Conservation (phyloP, 2,329 filamentous ascomycete genomes). For the Pyrenochaeta sp. region DNA sequence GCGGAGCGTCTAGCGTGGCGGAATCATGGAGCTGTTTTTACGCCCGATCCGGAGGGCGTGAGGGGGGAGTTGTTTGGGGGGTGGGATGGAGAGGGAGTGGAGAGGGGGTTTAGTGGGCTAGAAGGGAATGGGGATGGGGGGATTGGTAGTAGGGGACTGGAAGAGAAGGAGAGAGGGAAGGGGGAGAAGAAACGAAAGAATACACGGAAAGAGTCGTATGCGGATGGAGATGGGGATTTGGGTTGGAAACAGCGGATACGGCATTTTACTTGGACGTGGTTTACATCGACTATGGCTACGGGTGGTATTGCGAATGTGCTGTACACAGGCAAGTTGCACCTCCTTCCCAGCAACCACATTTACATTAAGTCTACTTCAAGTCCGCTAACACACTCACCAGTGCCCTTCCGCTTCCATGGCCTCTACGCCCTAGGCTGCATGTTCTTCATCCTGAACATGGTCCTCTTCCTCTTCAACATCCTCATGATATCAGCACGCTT, state of each 20-base stretch:
- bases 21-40: too few species aligned
- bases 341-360: too few species aligned
- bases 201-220: too few species aligned
- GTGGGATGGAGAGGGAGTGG: too few species aligned
- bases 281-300: slow-evolving; percentile 72
- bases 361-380: too few species aligned
- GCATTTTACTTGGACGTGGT: slow-evolving; percentile 80
- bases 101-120: too few species aligned
- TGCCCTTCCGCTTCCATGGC: slow-evolving; percentile 53
- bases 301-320: slow-evolving; percentile 68
- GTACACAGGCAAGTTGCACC: slow-evolving; percentile 62
- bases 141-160: neutral
- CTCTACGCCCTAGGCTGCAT: slow-evolving; percentile 57
- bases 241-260: slow-evolving; percentile 63
- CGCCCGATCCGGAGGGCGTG: too few species aligned
- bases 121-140: slow-evolving; percentile 1
- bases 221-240: slow-evolving; percentile 10
- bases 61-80: neutral
- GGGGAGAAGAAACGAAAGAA: neutral
- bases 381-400: slow-evolving; percentile 16
- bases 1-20: too few species aligned
- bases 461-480: slow-evolving; percentile 75
- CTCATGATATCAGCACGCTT: slow-evolving; percentile 73
- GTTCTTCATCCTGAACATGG: slow-evolving; percentile 58
- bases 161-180: neutral